A percentile compares a stretch with the other conserved stretches of the same genome.
Conservation (phyloP, 2,329 filamentous ascomycete species). For the Alternaria rosae region DNA sequence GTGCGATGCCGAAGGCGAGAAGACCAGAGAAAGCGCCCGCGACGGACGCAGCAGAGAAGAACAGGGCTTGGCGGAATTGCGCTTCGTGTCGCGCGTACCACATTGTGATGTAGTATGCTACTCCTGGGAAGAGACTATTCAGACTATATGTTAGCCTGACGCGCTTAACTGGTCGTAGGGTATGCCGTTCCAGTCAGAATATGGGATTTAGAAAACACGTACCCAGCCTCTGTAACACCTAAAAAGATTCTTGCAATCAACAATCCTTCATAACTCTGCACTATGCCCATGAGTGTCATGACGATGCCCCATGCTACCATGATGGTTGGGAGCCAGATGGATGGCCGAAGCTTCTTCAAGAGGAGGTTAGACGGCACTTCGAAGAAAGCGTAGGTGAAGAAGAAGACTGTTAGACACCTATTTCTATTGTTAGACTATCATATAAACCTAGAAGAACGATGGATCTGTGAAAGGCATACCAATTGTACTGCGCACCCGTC, state of each 20-base stretch:
- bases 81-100: conserved; percentile 69
- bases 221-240: conserved; percentile 48
- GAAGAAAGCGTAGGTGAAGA: conserved; percentile 59
- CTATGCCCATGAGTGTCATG: conserved; percentile 60
- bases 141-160: neutral
- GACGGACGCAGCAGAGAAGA: conserved; percentile 65
- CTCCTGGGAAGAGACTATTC: conserved; percentile 41
- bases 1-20: conserved; percentile 64
- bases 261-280: conserved; percentile 56
- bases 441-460: neutral
- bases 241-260: conserved; percentile 57
- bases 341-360: conserved; percentile 65
- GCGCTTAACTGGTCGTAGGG: neutral
- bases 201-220: neutral
- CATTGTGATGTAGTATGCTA: conserved; percentile 65
- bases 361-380: conserved; percentile 67
- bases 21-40: conserved; percentile 68
- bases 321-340: conserved; percentile 52
- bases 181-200: neutral
- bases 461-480: conserved; percentile 21
- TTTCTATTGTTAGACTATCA: neutral
- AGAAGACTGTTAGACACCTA: conserved; percentile 68
- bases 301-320: conserved; percentile 61
- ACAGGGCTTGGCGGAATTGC: conserved; percentile 65
- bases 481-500: conserved; percentile 67